These are phyloP conservation scores for Suhomyces bokatorum DNA, from an alignment of 1,139 yeast genomes.

Conservation along the genomic window DNA sequence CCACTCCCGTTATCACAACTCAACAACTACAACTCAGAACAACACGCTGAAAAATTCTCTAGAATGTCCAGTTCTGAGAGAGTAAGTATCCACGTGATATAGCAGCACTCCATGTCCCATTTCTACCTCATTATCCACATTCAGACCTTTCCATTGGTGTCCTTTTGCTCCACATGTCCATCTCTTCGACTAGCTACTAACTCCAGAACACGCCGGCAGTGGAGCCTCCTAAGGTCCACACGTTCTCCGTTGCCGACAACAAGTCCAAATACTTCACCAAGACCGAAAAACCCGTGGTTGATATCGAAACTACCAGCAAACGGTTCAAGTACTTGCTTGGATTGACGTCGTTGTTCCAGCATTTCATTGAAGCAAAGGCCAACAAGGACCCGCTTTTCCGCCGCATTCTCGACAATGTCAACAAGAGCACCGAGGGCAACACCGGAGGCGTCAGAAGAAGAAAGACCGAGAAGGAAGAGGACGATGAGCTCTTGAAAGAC, in stretches of 20 bases:
- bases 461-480: conserved; percentile 70
- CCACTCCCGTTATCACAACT: background rate
- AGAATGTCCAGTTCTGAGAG: conserved; percentile 10
- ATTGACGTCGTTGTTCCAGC: conserved; percentile 65
- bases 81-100: conserved; percentile 5
- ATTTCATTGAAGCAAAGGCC: conserved; percentile 68
- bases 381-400: conserved; percentile 60
- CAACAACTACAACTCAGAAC: background rate
- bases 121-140: too few relatives aligned
- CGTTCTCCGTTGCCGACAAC: conserved; percentile 11
- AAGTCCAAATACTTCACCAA: conserved; percentile 43
- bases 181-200: conserved; percentile 9
- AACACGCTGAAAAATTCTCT: background rate
- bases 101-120: background rate
- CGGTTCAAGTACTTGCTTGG: conserved; percentile 68
- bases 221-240: conserved; percentile 5
- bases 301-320: conserved; percentile 52
- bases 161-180: background rate
- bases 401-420: conserved; percentile 44
- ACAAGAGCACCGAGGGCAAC: conserved; percentile 18
- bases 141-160: too few relatives aligned
- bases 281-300: conserved; percentile 48
- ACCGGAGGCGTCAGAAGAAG: conserved; percentile 38
- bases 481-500: conserved; percentile 61
- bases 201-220: conserved; percentile 17